A percentile compares a stretch with the other conserved stretches of the same genome.
Evolutionary conservation across 495 filamentous ascomycete genomes (phyloP).

Genomic region (Trichoderma gamsii): DNA sequence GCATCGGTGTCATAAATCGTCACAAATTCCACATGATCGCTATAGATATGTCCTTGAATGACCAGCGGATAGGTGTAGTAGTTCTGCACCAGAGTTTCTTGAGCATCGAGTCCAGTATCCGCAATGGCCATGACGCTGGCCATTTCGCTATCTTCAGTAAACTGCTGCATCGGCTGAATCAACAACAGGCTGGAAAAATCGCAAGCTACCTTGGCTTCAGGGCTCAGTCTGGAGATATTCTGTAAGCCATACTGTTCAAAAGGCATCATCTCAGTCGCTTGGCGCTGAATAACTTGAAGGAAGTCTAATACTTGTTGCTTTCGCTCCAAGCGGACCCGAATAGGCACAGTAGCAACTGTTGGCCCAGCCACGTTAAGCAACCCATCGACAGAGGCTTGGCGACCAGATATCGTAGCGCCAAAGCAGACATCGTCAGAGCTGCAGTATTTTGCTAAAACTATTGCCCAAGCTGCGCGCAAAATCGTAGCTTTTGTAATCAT

Average conservation of each 20-base stretch:
- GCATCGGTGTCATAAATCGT: background rate
- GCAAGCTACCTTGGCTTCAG: constrained; percentile 1
- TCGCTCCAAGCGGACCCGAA: constrained; percentile 29
- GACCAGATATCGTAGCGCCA: constrained; percentile 43
- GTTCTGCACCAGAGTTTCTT: background rate
- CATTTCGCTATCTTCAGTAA: background rate
- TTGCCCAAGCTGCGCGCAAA: constrained; percentile 43
- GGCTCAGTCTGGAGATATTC: constrained; percentile 23
- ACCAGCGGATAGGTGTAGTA: background rate
- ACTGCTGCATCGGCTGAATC: constrained; percentile 5
- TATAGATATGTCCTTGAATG: background rate
- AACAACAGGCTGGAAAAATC: background rate
- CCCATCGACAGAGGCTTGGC: constrained; percentile 40
- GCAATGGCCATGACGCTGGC: background rate
- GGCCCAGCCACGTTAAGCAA: constrained; percentile 46
- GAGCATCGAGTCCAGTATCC: background rate
- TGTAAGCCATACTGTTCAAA: constrained; percentile 45
- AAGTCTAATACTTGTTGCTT: constrained; percentile 18
- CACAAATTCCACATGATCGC: background rate
- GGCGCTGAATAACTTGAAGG: constrained; percentile 27
- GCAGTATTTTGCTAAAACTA: constrained; percentile 27
- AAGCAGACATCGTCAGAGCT: constrained; percentile 40
- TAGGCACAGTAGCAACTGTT: constrained; percentile 53
- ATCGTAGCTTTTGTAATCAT: constrained; percentile 34
- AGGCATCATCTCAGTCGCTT: constrained; percentile 31